Conservation (phyloP, 1,284 basidiomycete genomes). For the Trichosporon ovoides region DNA sequence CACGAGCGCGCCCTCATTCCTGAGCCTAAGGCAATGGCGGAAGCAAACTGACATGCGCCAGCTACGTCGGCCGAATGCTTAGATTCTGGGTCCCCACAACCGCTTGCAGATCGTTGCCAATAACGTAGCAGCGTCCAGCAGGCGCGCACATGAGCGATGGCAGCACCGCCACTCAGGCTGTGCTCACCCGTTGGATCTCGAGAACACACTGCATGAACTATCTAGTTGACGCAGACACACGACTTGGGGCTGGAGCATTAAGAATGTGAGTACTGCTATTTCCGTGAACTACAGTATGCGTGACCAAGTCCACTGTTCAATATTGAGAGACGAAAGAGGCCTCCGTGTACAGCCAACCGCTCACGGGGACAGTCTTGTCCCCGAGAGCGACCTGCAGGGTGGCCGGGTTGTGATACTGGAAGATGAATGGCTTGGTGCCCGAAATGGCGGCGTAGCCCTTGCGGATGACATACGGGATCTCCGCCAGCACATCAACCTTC, state of each 20-base stretch:
- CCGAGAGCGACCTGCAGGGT: slow-evolving; percentile 62
- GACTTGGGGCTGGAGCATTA: too few species aligned
- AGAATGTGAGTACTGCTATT: background rate
- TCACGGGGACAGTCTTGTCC: slow-evolving; percentile 51
- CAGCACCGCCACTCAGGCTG: too few species aligned
- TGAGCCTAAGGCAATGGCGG: background rate
- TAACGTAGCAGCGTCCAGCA: too few species aligned
- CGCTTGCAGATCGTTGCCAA: too few species aligned
- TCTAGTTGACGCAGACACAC: too few species aligned
- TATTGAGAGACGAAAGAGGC: slow-evolving; percentile 75
- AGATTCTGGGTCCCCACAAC: background rate
- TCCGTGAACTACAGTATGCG: background rate
- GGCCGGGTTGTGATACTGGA: slow-evolving; percentile 74
- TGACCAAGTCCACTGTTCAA: too few species aligned
- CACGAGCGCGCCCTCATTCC: background rate
- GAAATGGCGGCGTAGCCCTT: slow-evolving; percentile 53
- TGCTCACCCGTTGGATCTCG: too few species aligned
- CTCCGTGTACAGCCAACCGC: slow-evolving; percentile 77
- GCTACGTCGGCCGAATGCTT: background rate
- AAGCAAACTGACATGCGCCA: background rate
- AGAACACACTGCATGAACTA: too few species aligned
- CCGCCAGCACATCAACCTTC: slow-evolving; percentile 93
- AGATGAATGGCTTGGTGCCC: slow-evolving; percentile 54
- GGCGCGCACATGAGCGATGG: too few species aligned
- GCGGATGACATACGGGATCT: slow-evolving; percentile 77